Percentiles rank a stretch among this genome's conserved stretches.
Conservation (phyloP, 228 moss, liverwort and hornwort genomes). For the Sphagnum magellanicum region DNA sequence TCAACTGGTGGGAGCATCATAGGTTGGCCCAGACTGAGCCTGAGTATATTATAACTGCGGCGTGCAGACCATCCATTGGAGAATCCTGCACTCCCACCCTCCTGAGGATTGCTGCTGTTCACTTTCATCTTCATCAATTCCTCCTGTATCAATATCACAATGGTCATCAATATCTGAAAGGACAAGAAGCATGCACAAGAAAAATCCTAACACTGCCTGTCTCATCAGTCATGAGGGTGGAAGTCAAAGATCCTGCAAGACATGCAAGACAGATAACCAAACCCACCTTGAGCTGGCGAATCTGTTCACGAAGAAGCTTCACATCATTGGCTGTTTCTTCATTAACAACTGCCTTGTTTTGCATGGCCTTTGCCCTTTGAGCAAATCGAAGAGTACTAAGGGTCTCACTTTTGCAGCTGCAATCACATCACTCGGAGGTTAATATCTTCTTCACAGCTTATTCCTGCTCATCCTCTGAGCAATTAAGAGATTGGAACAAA, state of each 20-base stretch:
- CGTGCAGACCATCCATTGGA: conserved; percentile 46
- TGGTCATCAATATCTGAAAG: background rate
- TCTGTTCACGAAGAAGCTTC: conserved; percentile 80
- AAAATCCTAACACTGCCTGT: background rate
- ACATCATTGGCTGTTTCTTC: conserved; percentile 78
- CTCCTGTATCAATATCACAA: conserved; percentile 31
- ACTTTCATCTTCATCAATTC: conserved; percentile 76
- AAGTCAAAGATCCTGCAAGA: background rate
- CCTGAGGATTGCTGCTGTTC: conserved; percentile 30
- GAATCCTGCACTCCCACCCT: conserved; percentile 14
- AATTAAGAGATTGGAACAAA: no score
- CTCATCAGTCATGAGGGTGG: background rate
- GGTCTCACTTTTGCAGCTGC: conserved; percentile 77
- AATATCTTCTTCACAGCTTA: no score
- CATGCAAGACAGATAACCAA: background rate
- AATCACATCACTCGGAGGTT: background rate
- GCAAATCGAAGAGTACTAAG: conserved; percentile 82
- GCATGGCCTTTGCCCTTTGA: conserved; percentile 81
- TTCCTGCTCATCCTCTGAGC: no score
- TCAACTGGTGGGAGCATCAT: conserved; percentile 27
- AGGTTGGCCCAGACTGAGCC: conserved; percentile 32
- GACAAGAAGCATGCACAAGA: background rate
- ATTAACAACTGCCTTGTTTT: conserved; percentile 87
- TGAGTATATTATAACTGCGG: conserved; percentile 43
- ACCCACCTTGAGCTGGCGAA: conserved; percentile 76